phyloP scores from a whole-genome alignment of 768 basidiomycete genomes.

The Boletus coccyginus region DNA sequence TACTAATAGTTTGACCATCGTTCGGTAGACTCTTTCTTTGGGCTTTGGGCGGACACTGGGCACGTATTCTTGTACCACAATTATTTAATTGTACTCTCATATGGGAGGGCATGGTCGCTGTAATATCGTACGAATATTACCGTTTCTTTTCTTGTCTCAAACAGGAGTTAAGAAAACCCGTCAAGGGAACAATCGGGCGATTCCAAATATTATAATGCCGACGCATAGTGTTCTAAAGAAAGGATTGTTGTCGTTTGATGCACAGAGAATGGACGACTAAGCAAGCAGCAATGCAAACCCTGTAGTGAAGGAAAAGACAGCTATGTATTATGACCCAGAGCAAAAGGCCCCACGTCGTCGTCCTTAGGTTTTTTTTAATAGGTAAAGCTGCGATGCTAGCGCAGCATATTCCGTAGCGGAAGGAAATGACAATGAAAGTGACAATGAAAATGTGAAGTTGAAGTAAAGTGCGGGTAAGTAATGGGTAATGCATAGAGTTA shows the following conservation, averaged over 20 bases:
- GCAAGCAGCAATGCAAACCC: constrained; percentile 32
- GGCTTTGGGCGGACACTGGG: too few species aligned
- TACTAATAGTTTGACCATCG: too few species aligned
- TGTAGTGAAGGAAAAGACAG: constrained; percentile 25
- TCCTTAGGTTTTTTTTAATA: constrained; percentile 18
- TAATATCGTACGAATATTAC: too few species aligned
- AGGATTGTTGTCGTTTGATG: constrained; percentile 29
- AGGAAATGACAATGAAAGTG: not conserved
- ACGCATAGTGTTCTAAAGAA: not conserved
- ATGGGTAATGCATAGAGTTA: constrained; percentile 31
- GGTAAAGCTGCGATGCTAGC: constrained; percentile 21
- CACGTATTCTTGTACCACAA: too few species aligned
- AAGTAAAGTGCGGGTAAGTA: constrained; percentile 22
- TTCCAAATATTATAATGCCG: not conserved
- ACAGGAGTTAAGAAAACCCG: not conserved
- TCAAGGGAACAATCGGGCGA: not conserved
- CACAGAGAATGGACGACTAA: constrained; percentile 11
- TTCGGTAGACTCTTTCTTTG: too few species aligned
- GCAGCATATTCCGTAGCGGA: constrained; percentile 16
- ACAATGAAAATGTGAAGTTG: constrained; percentile 6
- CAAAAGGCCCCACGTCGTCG: constrained; percentile 26
- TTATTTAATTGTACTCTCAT: too few species aligned
- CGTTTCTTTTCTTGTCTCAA: too few species aligned
- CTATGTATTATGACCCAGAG: constrained; percentile 27
- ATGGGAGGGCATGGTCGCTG: too few species aligned